phyloP scores from a whole-genome alignment of 441 rosid species.

The Pelargonium fulgidum region DNA sequence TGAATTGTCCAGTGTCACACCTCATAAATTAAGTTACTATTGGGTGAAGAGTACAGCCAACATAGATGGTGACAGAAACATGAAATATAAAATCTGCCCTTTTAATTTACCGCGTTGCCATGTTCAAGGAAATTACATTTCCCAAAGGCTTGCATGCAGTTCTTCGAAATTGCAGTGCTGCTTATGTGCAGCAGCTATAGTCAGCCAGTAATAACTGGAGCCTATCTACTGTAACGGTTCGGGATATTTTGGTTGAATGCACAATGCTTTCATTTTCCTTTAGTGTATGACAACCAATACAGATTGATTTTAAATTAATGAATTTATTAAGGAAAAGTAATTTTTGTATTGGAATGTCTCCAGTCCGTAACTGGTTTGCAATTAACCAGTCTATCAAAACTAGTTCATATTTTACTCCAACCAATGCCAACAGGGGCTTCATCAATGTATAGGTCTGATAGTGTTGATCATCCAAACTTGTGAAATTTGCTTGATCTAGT shows the following conservation, averaged over 20 bases:
- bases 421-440: background rate
- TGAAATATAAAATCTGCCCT: background rate
- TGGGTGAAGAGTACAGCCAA: background rate
- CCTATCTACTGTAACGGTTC: too few relatives aligned
- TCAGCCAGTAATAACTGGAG: background rate
- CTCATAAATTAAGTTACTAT: too few relatives aligned
- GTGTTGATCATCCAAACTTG: too few relatives aligned
- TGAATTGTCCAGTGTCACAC: background rate
- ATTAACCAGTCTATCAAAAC: too few relatives aligned
- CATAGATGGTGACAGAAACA: background rate
- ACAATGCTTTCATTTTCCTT: too few relatives aligned
- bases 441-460: too few relatives aligned
- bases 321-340: background rate
- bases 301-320: too few relatives aligned
- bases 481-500: constrained; percentile 8
- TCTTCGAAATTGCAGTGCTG: background rate
- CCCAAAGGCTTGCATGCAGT: background rate
- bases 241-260: background rate
- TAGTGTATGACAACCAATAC: too few relatives aligned
- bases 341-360: background rate
- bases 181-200: background rate
- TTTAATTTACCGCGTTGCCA: background rate
- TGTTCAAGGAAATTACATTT: background rate
- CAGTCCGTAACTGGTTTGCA: background rate
- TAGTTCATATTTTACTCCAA: background rate